These are phyloP conservation scores for Lasiodiplodia sp. DNA, from an alignment of 2,329 filamentous ascomycete genomes.

Conservation along the genomic window DNA sequence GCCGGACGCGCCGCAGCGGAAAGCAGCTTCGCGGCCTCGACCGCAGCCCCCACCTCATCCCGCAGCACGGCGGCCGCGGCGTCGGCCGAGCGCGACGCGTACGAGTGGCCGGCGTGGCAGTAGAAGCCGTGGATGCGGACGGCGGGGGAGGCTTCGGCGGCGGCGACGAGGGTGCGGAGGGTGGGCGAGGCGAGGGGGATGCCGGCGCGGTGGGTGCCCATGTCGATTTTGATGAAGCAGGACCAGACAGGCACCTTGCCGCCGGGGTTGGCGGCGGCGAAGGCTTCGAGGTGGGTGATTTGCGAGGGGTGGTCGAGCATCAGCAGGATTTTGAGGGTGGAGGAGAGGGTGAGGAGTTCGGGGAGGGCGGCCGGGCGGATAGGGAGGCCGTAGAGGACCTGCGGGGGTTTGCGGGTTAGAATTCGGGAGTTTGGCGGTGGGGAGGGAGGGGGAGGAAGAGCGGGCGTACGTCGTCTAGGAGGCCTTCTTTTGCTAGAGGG, in stretches of 20 bases:
- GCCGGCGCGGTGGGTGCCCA: conserved; percentile 28
- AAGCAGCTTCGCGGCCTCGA: neutral
- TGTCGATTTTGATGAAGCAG: conserved; percentile 30
- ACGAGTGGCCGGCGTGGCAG: conserved; percentile 29
- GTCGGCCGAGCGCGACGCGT: conserved; percentile 3
- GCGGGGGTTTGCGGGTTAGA: neutral
- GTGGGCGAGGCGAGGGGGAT: conserved; percentile 17
- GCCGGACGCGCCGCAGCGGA: neutral
- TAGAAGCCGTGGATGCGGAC: conserved; percentile 30
- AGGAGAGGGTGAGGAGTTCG: conserved; percentile 4
- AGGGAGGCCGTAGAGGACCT: conserved; percentile 29
- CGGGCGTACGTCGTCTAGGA: conserved; percentile 9
- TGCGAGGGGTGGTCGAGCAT: conserved; percentile 29
- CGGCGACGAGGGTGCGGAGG: conserved; percentile 9
- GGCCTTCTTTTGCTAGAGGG: conserved; percentile 20
- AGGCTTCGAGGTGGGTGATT: conserved; percentile 23
- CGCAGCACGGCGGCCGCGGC: conserved; percentile 11
- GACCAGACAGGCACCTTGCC: neutral
- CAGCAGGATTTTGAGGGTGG: conserved; percentile 16
- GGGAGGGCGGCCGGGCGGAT: conserved; percentile 24
- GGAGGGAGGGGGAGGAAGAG: neutral
- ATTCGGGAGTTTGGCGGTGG: neutral
- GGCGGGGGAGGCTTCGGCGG: conserved; percentile 10
- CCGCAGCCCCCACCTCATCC: conserved; percentile 21
- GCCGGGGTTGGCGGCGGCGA: neutral